phyloP scores from a whole-genome alignment of 768 basidiomycete species.

The Lyophyllum semitale region DNA sequence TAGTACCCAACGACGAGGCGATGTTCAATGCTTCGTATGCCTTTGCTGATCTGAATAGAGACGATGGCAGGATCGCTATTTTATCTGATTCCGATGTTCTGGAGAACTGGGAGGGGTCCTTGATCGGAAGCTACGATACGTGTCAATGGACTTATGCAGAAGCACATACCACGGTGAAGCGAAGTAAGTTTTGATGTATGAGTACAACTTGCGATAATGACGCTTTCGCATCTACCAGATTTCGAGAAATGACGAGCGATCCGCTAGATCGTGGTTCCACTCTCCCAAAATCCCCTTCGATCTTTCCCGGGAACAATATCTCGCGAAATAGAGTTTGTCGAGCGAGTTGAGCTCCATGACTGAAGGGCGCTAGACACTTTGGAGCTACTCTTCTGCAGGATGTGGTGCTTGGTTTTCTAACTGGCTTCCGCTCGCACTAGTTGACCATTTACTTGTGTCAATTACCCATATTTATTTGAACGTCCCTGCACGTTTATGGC shows the following conservation, averaged over 20 bases:
- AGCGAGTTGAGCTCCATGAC: background rate
- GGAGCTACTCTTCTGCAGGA: background rate
- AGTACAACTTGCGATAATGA: too few species aligned
- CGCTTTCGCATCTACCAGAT: background rate
- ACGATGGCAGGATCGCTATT: conserved; percentile 20
- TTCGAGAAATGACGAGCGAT: background rate
- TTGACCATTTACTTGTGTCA: background rate
- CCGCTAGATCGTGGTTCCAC: background rate
- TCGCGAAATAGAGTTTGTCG: background rate
- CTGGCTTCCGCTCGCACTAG: background rate
- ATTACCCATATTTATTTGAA: background rate
- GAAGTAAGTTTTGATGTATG: conserved; percentile 9
- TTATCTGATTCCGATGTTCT: conserved; percentile 23
- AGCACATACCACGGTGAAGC: conserved; percentile 18
- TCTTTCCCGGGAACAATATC: background rate
- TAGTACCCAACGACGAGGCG: conserved; percentile 19
- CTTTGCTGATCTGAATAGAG: conserved; percentile 13
- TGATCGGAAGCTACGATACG: conserved; percentile 16
- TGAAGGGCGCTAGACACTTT: background rate
- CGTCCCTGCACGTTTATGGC: background rate
- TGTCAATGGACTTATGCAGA: conserved; percentile 26
- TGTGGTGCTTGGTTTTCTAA: background rate
- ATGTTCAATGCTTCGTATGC: conserved; percentile 18
- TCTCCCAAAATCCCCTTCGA: background rate
- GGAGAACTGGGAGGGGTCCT: conserved; percentile 24